These are phyloP conservation scores for Megacollybia marginata DNA, from an alignment of 768 basidiomycete species.

Conservation along the genomic window DNA sequence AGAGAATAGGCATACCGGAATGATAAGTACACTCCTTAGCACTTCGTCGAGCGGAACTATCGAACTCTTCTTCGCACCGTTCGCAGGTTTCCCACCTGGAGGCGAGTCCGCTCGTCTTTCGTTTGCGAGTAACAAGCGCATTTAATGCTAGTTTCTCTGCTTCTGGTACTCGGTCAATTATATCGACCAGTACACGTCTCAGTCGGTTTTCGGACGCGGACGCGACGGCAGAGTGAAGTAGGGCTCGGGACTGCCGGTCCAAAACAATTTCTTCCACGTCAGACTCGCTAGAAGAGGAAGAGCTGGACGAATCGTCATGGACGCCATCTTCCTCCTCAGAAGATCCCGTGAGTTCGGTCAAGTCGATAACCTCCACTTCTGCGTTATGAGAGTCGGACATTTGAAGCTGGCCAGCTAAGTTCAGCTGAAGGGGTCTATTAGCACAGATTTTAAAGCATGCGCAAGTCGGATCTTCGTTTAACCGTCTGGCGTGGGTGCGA, in stretches of 20 bases:
- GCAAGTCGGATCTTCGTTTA: too few species aligned
- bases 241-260: constrained; percentile 31
- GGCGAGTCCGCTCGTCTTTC: constrained; percentile 25
- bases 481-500: too few species aligned
- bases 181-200: constrained; percentile 28
- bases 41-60: constrained; percentile 26
- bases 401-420: too few species aligned
- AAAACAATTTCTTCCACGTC: constrained; percentile 30
- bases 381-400: not conserved
- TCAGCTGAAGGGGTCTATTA: too few species aligned
- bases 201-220: constrained; percentile 36
- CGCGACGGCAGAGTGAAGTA: constrained; percentile 34
- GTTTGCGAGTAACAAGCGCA: constrained; percentile 34
- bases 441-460: too few species aligned
- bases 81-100: constrained; percentile 40
- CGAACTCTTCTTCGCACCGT: constrained; percentile 42
- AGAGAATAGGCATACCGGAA: constrained; percentile 30
- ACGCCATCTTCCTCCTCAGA: constrained; percentile 20
- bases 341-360: constrained; percentile 32
- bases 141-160: constrained; percentile 34
- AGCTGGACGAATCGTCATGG: constrained; percentile 12
- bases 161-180: constrained; percentile 32
- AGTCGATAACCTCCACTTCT: constrained; percentile 28
- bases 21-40: constrained; percentile 42
- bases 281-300: constrained; percentile 15